Conservation (phyloP, 2,329 filamentous ascomycete genomes). For the Trichoderma guizhouense region DNA sequence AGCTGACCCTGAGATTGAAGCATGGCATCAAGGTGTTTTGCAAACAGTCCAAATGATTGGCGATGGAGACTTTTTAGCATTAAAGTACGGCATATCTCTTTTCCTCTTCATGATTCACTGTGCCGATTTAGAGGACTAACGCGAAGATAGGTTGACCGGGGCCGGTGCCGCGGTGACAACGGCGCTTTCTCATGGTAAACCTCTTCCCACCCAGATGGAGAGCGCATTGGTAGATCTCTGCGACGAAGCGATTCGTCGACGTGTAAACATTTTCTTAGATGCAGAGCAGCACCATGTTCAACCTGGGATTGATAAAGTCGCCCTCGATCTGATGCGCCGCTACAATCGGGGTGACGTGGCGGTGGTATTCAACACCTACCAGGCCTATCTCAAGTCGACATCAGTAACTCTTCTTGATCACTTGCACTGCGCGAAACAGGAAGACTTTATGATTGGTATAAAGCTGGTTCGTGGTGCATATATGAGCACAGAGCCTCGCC, state of each 20-base stretch:
- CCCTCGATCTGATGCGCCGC: conserved; percentile 35
- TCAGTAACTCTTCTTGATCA: conserved; percentile 41
- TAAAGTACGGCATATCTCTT: conserved; percentile 33
- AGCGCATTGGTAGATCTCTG: conserved; percentile 41
- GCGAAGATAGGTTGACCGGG: conserved; percentile 31
- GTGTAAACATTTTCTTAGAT: conserved; percentile 43
- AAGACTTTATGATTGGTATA: conserved; percentile 50
- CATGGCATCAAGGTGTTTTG: conserved; percentile 34
- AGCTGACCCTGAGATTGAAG: conserved; percentile 31
- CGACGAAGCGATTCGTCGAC: conserved; percentile 29
- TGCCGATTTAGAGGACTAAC: conserved; percentile 28
- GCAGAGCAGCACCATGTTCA: conserved; percentile 47
- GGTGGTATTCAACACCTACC: conserved; percentile 51
- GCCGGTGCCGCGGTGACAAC: conserved; percentile 39
- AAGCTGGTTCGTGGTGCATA: conserved; percentile 59
- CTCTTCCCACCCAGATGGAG: conserved; percentile 40
- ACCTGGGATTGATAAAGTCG: conserved; percentile 33
- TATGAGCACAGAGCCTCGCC: conserved; percentile 46
- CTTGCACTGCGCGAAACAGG: conserved; percentile 41
- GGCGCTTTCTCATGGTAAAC: conserved; percentile 34
- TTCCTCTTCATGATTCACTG: neutral
- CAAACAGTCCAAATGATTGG: conserved; percentile 32
- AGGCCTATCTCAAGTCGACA: conserved; percentile 52
- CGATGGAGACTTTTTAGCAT: conserved; percentile 35
- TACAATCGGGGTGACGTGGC: conserved; percentile 38